Evolutionary conservation across 2,329 filamentous ascomycete species (phyloP).

Genomic region (Capronia americana): DNA sequence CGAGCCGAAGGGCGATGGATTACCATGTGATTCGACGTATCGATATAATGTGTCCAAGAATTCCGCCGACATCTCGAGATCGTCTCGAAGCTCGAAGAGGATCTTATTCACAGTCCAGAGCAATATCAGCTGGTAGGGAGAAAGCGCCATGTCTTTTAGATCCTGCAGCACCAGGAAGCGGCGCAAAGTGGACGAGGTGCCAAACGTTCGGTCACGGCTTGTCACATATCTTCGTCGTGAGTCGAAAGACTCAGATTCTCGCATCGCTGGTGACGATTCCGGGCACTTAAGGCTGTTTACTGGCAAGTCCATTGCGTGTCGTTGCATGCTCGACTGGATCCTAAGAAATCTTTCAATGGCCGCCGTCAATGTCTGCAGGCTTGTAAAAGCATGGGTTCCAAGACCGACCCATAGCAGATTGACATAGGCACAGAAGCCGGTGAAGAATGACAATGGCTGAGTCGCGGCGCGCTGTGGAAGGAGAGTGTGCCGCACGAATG

Average conservation of each 20-base stretch:
- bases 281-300: background rate
- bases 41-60: background rate
- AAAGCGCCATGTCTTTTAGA: background rate
- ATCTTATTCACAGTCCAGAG: conserved; percentile 1
- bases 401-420: background rate
- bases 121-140: background rate
- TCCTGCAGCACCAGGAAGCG: background rate
- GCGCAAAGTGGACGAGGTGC: background rate
- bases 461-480: background rate
- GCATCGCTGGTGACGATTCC: background rate
- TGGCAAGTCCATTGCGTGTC: background rate
- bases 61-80: background rate
- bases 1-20: background rate
- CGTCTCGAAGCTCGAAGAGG: conserved; percentile 1
- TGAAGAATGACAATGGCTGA: background rate
- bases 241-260: background rate
- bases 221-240: background rate
- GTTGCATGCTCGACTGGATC: conserved; percentile 2
- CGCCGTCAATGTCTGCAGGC: background rate
- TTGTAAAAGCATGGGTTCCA: background rate
- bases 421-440: background rate
- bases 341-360: background rate
- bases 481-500: conserved; percentile 1
- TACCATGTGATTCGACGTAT: conserved; percentile 1
- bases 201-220: background rate